A percentile compares a stretch with the other conserved stretches of the same genome.
Evolutionary conservation across 1,139 yeast genomes (phyloP).

Genomic region (Saccharomyces hybrid): DNA sequence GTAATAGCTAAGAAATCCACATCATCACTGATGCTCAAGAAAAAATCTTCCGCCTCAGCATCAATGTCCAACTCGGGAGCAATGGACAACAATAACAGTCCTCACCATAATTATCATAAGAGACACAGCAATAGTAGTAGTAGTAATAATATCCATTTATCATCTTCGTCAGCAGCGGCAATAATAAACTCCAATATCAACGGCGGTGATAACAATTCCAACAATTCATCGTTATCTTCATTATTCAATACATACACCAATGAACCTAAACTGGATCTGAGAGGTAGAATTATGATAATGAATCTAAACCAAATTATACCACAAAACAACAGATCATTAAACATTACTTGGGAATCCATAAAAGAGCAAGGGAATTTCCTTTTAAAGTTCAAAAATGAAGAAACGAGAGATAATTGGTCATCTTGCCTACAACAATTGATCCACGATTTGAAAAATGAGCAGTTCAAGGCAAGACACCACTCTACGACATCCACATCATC

Average conservation of each 20-base stretch:
- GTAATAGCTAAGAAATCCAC: conserved; percentile 34
- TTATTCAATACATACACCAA: conserved; percentile 9
- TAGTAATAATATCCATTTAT: conserved; percentile 1
- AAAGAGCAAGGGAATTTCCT: conserved; percentile 72
- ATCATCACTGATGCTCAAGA: conserved; percentile 23
- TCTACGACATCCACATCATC: conserved; percentile 14
- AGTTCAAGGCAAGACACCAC: conserved; percentile 16
- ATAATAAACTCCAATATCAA: neutral
- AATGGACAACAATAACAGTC: neutral
- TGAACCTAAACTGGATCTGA: conserved; percentile 42
- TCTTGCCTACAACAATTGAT: conserved; percentile 42
- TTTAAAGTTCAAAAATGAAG: conserved; percentile 62
- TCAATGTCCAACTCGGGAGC: conserved; percentile 7
- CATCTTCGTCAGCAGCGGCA: neutral
- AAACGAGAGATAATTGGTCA: conserved; percentile 65
- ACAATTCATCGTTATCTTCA: conserved; percentile 5
- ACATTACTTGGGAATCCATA: conserved; percentile 71
- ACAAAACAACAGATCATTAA: conserved; percentile 43
- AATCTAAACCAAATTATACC: conserved; percentile 51
- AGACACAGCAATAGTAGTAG: conserved; percentile 1
- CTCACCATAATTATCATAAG: neutral
- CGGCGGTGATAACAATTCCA: conserved; percentile 2
- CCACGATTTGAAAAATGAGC: conserved; percentile 34
- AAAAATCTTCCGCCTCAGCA: conserved; percentile 26
- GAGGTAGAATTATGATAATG: conserved; percentile 63